phyloP scores from a whole-genome alignment of 345 rosid species.

The Gossypium anomalum region DNA sequence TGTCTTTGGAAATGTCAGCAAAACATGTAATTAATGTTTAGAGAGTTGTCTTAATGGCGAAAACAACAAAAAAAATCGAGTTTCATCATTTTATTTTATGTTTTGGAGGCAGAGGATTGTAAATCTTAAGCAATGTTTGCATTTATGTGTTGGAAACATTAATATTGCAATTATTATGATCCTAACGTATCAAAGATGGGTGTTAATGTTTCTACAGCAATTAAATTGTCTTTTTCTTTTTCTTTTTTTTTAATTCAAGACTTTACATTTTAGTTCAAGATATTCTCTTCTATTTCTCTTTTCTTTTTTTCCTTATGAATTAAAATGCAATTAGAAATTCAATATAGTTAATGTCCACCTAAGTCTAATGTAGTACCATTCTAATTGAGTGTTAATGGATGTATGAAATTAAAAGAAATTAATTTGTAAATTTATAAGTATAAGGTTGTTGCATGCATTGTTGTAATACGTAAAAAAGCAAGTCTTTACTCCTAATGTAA shows the following conservation, averaged over 20 bases:
- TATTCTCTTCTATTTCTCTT: neutral
- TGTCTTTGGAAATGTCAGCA: slow-evolving; percentile 1
- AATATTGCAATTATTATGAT: neutral
- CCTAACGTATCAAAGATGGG: neutral
- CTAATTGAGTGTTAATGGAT: too few relatives aligned
- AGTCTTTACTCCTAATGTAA: too few relatives aligned
- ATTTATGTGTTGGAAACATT: slow-evolving; percentile 13
- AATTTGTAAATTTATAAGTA: too few relatives aligned
- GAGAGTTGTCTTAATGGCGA: slow-evolving; percentile 7
- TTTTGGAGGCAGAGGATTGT: neutral
- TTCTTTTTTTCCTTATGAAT: neutral
- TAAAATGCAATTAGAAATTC: too few relatives aligned
- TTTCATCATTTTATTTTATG: neutral
- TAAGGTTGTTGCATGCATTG: too few relatives aligned
- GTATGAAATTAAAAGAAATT: too few relatives aligned
- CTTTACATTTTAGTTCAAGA: neutral
- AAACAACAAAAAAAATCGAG: neutral
- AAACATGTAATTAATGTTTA: neutral
- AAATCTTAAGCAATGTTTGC: slow-evolving; percentile 3
- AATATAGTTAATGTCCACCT: too few relatives aligned
- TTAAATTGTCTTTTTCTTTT: neutral
- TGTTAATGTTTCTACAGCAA: neutral
- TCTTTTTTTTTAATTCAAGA: neutral
- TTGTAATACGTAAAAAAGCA: too few relatives aligned
- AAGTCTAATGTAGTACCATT: too few relatives aligned